Evolutionary conservation across 768 basidiomycete genomes (phyloP).

Genomic region (Dendrothele bispora): DNA sequence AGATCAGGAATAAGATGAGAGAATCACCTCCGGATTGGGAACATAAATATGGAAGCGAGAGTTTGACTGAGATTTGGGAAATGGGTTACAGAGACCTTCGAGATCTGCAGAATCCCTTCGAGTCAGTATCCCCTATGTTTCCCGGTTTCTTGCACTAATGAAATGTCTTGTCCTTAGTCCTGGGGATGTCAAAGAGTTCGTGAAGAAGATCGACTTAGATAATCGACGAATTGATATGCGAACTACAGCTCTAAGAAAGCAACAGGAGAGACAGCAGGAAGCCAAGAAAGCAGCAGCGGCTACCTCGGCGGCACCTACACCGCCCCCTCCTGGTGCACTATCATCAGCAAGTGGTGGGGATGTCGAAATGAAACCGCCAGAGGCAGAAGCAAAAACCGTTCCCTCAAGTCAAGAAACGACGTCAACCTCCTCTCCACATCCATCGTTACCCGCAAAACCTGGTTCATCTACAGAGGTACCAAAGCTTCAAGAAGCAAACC

Average conservation of each 20-base stretch:
- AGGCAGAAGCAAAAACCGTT: constrained; percentile 13
- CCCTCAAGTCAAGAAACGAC: constrained; percentile 17
- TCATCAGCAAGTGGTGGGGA: constrained; percentile 10
- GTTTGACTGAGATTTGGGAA: constrained; percentile 81
- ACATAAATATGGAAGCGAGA: constrained; percentile 64
- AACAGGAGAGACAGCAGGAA: constrained; percentile 26
- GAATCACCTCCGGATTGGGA: constrained; percentile 62
- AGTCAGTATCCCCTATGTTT: constrained; percentile 39
- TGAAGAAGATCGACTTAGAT: constrained; percentile 68
- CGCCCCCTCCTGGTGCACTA: constrained; percentile 10
- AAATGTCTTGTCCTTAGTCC: constrained; percentile 38
- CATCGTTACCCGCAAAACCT: constrained; percentile 73
- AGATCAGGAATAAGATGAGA: constrained; percentile 51
- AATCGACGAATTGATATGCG: constrained; percentile 61
- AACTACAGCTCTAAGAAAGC: constrained; percentile 37
- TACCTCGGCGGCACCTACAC: constrained; percentile 15
- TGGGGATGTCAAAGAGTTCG: constrained; percentile 73
- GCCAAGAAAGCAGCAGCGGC: constrained; percentile 26
- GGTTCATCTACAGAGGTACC: constrained; percentile 35
- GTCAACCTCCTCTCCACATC: constrained; percentile 46
- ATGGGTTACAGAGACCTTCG: constrained; percentile 69
- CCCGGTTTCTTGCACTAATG: not conserved
- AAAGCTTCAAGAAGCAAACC: constrained; percentile 31
- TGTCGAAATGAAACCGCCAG: constrained; percentile 12
- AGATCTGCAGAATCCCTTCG: constrained; percentile 67